Conservation (phyloP, 2,329 filamentous ascomycete genomes). For the Xylariaceae sp. region DNA sequence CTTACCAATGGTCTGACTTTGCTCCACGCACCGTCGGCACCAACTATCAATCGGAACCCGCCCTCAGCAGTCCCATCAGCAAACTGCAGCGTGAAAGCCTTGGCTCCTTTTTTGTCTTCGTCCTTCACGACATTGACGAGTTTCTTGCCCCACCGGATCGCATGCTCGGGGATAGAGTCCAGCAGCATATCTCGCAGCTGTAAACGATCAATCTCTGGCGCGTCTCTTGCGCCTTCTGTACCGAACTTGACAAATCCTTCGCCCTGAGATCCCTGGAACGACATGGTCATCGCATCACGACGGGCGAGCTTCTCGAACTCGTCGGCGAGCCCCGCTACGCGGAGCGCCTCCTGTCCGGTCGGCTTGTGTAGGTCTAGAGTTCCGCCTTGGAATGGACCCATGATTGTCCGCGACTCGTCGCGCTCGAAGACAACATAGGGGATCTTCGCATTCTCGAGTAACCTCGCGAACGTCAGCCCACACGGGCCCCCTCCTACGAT, state of each 20-base stretch:
- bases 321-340: constrained; percentile 23
- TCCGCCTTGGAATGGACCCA: constrained; percentile 25
- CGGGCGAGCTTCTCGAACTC: constrained; percentile 21
- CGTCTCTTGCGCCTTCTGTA: background rate
- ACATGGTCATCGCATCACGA: constrained; percentile 15
- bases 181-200: constrained; percentile 17
- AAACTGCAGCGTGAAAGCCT: constrained; percentile 7
- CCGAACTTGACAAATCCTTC: background rate
- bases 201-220: constrained; percentile 22
- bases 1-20: constrained; percentile 28
- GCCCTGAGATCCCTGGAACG: constrained; percentile 4
- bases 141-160: constrained; percentile 16
- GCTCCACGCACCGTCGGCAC: constrained; percentile 36
- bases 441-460: constrained; percentile 10
- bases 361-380: constrained; percentile 42
- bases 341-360: constrained; percentile 25
- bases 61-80: constrained; percentile 6
- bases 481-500: constrained; percentile 18
- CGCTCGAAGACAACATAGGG: constrained; percentile 17
- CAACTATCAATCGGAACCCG: constrained; percentile 32
- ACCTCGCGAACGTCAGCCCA: constrained; percentile 15
- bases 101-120: background rate
- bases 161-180: constrained; percentile 4
- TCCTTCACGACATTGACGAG: constrained; percentile 1
- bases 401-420: constrained; percentile 1